Percentiles rank a stretch among this genome's conserved stretches.
Conservation (phyloP, 1,139 yeast genomes). For the Zygoascus meyerae region DNA sequence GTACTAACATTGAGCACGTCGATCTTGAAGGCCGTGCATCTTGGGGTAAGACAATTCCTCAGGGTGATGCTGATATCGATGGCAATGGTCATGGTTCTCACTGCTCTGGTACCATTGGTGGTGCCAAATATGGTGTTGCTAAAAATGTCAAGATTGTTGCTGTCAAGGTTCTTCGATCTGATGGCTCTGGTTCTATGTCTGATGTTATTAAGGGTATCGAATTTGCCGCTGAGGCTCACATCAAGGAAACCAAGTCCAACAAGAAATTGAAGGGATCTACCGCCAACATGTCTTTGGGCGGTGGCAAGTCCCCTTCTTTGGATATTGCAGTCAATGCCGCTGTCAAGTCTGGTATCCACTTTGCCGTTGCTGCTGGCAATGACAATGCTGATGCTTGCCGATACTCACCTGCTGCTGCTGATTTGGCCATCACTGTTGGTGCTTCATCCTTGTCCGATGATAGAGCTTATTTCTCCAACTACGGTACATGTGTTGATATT, state of each 20-base stretch:
- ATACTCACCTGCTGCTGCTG: conserved; percentile 57
- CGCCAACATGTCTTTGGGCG: conserved; percentile 59
- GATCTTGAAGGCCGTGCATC: conserved; percentile 88
- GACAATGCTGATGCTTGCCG: conserved; percentile 59
- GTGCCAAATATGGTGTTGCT: conserved; percentile 56
- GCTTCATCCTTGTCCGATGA: conserved; percentile 47
- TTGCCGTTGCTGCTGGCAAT: conserved; percentile 65
- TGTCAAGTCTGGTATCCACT: conserved; percentile 52
- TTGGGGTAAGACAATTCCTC: conserved; percentile 91
- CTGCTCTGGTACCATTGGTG: conserved; percentile 57
- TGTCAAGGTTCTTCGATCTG: conserved; percentile 47
- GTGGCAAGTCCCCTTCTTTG: conserved; percentile 50
- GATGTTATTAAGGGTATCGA: conserved; percentile 46
- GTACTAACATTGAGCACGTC: conserved; percentile 71
- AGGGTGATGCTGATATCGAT: conserved; percentile 74
- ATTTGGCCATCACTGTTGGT: conserved; percentile 57
- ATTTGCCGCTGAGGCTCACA: conserved; percentile 38
- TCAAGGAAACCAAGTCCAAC: conserved; percentile 31
- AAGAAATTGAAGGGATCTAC: conserved; percentile 52
- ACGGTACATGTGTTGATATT: conserved; percentile 59
- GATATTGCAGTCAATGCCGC: conserved; percentile 56
- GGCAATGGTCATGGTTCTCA: conserved; percentile 87
- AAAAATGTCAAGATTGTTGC: conserved; percentile 58
- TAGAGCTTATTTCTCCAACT: conserved; percentile 57
- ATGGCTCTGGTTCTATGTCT: conserved; percentile 47